Base-by-base conservation (phyloP, 192 early-diverging fungal genomes). In the Coemansia sp. region DNA sequence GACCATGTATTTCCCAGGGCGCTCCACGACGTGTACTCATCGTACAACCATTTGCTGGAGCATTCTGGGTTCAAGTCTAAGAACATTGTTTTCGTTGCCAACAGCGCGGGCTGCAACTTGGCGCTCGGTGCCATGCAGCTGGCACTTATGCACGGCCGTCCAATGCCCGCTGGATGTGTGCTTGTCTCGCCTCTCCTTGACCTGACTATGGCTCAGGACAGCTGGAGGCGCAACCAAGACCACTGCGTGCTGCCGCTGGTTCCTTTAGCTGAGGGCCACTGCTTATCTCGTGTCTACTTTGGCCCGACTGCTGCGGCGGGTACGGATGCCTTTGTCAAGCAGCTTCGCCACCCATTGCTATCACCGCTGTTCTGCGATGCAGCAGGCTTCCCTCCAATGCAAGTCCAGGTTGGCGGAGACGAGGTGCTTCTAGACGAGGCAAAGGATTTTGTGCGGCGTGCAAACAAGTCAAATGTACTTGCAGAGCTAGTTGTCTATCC, bases 91-190 rank as follows among this genome's bases (percentile, higher is more conserved):
- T 16, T 76, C 2, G 2, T 76, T 12, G 63, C 52, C 4, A 34
- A 34, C 3, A 76, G 74, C 30, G 74, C 68, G 15, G 74, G 74
- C 12, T 68, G 51, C 46, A 70, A 70, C 60, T 52, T 76, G 31
- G 64, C 62, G 12, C 13, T 76, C n/a, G 59, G 59, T 2, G 21
- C 51, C 1, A 4, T 71, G 55, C 68, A 67, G 23, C 55, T 76
- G 33, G 25, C 62, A 20, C 21, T 7, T 8, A 51, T 51, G 48
- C 48, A 51, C 3, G 48, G 48, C 7, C 25, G 13, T 23, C 13
- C 25, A 8, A 23, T 51, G 48, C 48, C 48, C 26, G 48, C 23
- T 23, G 8, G 48, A 0, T 45, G 18, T 1, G 51, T 58, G 9
- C 25, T 64, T 4, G 39, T 61, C 13, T 40, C 62, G 62, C 72